These are phyloP conservation scores for Tephrocybe rancida DNA, from an alignment of 768 basidiomycete genomes.

Conservation along the genomic window DNA sequence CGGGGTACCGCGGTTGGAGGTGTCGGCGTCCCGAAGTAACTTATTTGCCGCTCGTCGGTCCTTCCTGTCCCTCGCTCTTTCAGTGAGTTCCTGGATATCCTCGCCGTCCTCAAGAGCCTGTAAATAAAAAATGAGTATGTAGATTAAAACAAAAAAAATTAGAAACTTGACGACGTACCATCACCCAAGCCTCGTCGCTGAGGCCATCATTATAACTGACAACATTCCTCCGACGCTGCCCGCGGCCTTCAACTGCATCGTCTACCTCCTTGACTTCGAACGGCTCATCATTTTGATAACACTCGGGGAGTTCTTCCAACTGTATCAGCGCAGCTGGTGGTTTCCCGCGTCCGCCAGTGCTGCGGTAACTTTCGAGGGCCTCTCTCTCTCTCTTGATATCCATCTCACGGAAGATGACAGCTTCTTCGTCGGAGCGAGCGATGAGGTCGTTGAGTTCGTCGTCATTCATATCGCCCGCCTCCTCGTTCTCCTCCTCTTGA, in stretches of 20 bases:
- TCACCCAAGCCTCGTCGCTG: constrained; percentile 91
- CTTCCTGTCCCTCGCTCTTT: constrained; percentile 65
- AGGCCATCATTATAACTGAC: constrained; percentile 95
- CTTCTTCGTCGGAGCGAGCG: constrained; percentile 82
- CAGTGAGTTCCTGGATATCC: constrained; percentile 73
- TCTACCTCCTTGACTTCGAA: constrained; percentile 69
- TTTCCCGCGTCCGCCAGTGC: constrained; percentile 73
- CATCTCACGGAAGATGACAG: constrained; percentile 75
- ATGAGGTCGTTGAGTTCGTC: constrained; percentile 95
- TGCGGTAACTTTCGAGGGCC: constrained; percentile 65
- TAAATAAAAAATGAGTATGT: constrained; percentile 5
- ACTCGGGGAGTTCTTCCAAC: constrained; percentile 88
- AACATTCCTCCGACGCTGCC: constrained; percentile 78
- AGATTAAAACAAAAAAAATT: not conserved
- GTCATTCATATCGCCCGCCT: constrained; percentile 90
- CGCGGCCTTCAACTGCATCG: constrained; percentile 75
- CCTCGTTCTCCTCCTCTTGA: constrained; percentile 88
- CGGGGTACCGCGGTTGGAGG: constrained; percentile 66
- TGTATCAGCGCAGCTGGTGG: constrained; percentile 79
- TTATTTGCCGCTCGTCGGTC: constrained; percentile 64
- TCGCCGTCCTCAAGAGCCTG: constrained; percentile 83
- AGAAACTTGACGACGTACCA: constrained; percentile 57
- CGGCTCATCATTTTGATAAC: constrained; percentile 85
- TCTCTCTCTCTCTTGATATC: constrained; percentile 81
- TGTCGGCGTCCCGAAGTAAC: constrained; percentile 57